Base-by-base conservation (phyloP, 2,329 filamentous ascomycete genomes). In the Ceratocystiopsis minuta region DNA sequence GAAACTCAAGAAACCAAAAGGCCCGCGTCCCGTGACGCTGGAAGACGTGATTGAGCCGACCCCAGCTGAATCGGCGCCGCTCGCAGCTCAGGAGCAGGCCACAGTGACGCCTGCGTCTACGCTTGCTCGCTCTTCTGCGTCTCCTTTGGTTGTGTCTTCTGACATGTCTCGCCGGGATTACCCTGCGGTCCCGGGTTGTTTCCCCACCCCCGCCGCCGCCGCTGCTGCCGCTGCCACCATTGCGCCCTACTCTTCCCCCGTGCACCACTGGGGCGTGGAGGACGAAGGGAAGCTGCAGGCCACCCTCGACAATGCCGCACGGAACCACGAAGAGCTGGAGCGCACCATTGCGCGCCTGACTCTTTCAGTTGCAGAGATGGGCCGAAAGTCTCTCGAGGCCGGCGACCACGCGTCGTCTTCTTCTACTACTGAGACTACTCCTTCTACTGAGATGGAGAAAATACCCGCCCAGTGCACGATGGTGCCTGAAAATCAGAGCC, bases 21-120 rank as follows among this genome's bases (percentile, higher is more conserved):
- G 24, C 3, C 45, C 50, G 4, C 44, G 40, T 3, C 44, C 47
- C 3, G 64, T 67, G 36, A 64, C 66, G 7, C 60, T 70, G 42
- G 67, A 77, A 51, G 66, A 73, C 43, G 66, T 63, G 35, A 57
- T 56, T n/a, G 57, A 65, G 48, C 44, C 36, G 11, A 28, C 34
- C 2, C 13, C 38, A 2, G 28, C 34, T 14, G 28, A 16, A 3
- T 35, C 24, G 28, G 48, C 9, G 9, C 24, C 4, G 24, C 7
- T 28, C 7, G 24, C 24, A 28, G 24, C 7, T 6, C 6, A 28
- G 7, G 6, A 10, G 24, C 7, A 49, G 34, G 39, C 49, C 17
- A 43, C 41, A 39, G 46, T 50, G 20, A 34, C 49, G 36, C 20
- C 36, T 18, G 12, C 43, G 13, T 38, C 9, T 28, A 28, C 5